Conservation (phyloP, 768 basidiomycete species). For the Neoboletus magnificus region DNA sequence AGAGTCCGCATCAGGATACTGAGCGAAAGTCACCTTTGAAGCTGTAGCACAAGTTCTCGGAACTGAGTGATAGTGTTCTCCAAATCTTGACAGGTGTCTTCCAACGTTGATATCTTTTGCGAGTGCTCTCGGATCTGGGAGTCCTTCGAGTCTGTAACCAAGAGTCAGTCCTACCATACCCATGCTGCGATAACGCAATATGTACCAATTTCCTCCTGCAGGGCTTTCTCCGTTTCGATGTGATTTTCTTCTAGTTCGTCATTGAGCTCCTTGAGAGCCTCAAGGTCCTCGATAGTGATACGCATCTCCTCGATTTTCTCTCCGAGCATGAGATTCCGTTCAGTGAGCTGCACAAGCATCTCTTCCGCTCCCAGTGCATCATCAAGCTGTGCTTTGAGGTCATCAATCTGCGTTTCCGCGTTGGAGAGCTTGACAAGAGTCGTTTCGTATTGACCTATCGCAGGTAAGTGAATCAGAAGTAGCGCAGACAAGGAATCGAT, state of each 20-base stretch:
- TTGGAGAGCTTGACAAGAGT: conserved; percentile 77
- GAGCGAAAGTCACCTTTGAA: conserved; percentile 61
- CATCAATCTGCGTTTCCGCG: conserved; percentile 89
- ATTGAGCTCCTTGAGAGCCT: conserved; percentile 91
- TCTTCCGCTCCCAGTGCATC: conserved; percentile 95
- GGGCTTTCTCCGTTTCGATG: conserved; percentile 83
- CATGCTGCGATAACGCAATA: not conserved
- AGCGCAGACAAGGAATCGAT: not conserved
- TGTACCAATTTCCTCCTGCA: conserved; percentile 87
- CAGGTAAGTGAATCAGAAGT: conserved; percentile 4
- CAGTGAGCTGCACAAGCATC: conserved; percentile 92
- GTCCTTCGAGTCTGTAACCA: conserved; percentile 65
- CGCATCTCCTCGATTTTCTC: conserved; percentile 99
- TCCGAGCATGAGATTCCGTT: conserved; percentile 86
- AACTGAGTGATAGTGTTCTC: conserved; percentile 90
- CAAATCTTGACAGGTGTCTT: conserved; percentile 79
- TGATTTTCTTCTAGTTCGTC: conserved; percentile 98
- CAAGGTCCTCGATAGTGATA: conserved; percentile 92
- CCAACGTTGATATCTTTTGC: conserved; percentile 62
- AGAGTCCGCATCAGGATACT: conserved; percentile 3
- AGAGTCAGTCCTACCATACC: not conserved
- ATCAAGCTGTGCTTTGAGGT: conserved; percentile 91
- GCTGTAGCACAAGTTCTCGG: conserved; percentile 80
- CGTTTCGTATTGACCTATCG: conserved; percentile 72
- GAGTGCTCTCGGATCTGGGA: conserved; percentile 62